Conservation (phyloP, 768 basidiomycete species). For the Zangia roseola region DNA sequence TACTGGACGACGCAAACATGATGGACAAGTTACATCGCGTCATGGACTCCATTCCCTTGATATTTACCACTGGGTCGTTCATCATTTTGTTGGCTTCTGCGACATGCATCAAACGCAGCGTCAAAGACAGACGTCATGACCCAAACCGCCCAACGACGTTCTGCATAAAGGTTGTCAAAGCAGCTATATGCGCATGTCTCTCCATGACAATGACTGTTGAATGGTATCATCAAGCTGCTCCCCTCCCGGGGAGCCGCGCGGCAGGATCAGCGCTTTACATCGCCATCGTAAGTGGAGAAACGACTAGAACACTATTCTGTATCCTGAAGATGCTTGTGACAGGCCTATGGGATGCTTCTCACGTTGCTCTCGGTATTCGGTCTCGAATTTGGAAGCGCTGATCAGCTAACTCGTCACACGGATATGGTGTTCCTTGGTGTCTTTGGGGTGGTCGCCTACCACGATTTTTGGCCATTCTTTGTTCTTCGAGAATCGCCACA, state of each 20-base stretch:
- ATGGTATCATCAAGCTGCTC: too few species aligned
- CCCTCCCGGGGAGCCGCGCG: background rate
- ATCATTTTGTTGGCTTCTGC: too few species aligned
- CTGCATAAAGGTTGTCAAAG: too few species aligned
- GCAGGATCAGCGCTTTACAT: background rate
- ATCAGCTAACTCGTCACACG: conserved; percentile 15
- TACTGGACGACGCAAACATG: too few species aligned
- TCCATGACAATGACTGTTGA: too few species aligned
- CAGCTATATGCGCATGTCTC: too few species aligned
- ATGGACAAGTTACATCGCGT: too few species aligned
- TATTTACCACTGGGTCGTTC: too few species aligned
- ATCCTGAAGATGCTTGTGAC: background rate
- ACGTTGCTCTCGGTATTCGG: background rate
- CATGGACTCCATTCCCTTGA: too few species aligned
- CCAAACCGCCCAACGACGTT: too few species aligned
- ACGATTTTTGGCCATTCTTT: conserved; percentile 10
- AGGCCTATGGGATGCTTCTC: conserved; percentile 9
- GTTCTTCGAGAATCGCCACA: background rate
- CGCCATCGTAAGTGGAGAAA: conserved; percentile 1
- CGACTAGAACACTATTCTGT: background rate
- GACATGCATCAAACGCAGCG: too few species aligned
- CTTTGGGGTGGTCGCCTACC: conserved; percentile 2
- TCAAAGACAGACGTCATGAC: too few species aligned
- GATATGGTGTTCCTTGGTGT: conserved; percentile 1
- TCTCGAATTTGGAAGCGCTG: background rate